Percentiles rank a stretch among this genome's conserved stretches.
Conservation (phyloP, 768 basidiomycete genomes). For the Collybia mongolica region DNA sequence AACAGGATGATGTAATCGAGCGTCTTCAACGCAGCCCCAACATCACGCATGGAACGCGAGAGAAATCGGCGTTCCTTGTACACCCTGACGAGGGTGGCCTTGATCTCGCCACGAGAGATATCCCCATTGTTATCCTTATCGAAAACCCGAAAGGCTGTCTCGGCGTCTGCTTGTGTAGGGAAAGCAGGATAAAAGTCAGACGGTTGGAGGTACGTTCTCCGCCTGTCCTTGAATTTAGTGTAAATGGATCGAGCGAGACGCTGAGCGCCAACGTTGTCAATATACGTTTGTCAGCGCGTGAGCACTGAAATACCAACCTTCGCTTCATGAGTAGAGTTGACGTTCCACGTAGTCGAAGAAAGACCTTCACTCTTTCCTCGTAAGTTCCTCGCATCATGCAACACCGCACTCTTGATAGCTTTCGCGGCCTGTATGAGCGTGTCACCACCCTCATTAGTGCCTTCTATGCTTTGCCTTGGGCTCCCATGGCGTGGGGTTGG, state of each 20-base stretch:
- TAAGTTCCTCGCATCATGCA: slow-evolving; percentile 77
- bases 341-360: slow-evolving; percentile 47
- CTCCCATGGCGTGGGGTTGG: slow-evolving; percentile 22
- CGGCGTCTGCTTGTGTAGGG: slow-evolving; percentile 49
- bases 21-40: slow-evolving; percentile 61
- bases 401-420: slow-evolving; percentile 62
- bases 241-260: slow-evolving; percentile 70
- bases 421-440: slow-evolving; percentile 59
- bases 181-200: slow-evolving; percentile 74
- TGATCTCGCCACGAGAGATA: slow-evolving; percentile 73
- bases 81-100: slow-evolving; percentile 60
- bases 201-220: slow-evolving; percentile 62
- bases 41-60: slow-evolving; percentile 75
- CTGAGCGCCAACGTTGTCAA: slow-evolving; percentile 25
- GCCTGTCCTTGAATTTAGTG: slow-evolving; percentile 53
- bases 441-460: slow-evolving; percentile 25
- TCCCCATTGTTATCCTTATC: slow-evolving; percentile 79
- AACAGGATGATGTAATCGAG: slow-evolving; percentile 63
- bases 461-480: background rate
- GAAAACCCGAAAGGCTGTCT: slow-evolving; percentile 71
- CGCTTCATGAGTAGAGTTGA: slow-evolving; percentile 61
- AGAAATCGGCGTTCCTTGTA: slow-evolving; percentile 81
- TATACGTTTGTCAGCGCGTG: background rate
- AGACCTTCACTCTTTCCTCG: slow-evolving; percentile 44
- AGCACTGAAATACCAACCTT: slow-evolving; percentile 40